Percentiles rank a stretch among this genome's conserved stretches.
Evolutionary conservation across 2,329 filamentous ascomycete genomes (phyloP).

Genomic region (Cyphellophora europaea): DNA sequence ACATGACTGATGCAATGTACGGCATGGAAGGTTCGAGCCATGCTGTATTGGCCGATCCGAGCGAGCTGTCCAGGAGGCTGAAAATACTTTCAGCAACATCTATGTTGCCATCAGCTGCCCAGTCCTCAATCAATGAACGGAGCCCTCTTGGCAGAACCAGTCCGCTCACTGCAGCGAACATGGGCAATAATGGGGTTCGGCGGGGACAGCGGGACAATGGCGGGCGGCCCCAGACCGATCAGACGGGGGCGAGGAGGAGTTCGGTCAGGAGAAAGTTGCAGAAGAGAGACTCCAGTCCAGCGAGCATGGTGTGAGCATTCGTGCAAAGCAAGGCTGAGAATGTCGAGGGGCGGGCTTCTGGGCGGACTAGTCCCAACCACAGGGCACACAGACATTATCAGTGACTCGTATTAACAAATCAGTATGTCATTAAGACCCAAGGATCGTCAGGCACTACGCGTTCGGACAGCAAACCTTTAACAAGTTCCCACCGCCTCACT

Average conservation of each 20-base stretch:
- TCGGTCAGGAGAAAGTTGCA: conserved; percentile 5
- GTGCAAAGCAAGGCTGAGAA: too few relatives aligned
- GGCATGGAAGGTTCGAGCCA: not conserved
- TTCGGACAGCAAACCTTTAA: too few relatives aligned
- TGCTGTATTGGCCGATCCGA: conserved; percentile 2
- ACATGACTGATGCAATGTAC: conserved; percentile 2
- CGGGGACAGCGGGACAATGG: not conserved
- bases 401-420: too few relatives aligned
- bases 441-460: too few relatives aligned
- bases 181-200: conserved; percentile 1
- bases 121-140: conserved; percentile 2
- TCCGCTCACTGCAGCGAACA: conserved; percentile 10
- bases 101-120: not conserved
- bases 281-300: conserved; percentile 7
- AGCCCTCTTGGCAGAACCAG: conserved; percentile 14
- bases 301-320: conserved; percentile 8
- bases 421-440: too few relatives aligned
- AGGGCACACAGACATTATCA: too few relatives aligned
- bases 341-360: too few relatives aligned
- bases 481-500: too few relatives aligned
- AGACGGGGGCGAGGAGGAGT: not conserved
- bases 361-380: too few relatives aligned
- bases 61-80: conserved; percentile 3
- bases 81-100: not conserved
- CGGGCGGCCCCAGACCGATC: not conserved